Base-by-base conservation (phyloP, 192 early-diverging fungal genomes). In the Coemansia umbellata region DNA sequence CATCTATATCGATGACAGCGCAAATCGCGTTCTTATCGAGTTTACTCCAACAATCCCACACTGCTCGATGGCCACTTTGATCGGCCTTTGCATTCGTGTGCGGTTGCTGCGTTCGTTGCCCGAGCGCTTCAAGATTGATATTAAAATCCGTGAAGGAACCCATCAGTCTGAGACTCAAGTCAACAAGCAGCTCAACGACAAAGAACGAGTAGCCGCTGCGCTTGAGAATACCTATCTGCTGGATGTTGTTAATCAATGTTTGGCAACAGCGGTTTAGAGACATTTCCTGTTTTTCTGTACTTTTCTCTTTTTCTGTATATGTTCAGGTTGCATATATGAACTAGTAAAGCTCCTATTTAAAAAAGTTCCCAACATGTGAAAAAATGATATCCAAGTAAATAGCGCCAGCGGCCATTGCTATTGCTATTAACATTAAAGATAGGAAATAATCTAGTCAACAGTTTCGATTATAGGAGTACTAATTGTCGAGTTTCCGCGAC, bases 171-270 rank as follows among this genome's bases (percentile, higher is more conserved):
- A 98, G 68, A 70, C 79, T 31, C 90, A 91, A 47, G 93, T 98
- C 52, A 98, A 98, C 69, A 98, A 97, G 72, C 96, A 98, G 66
- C 78, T 98, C 49, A 98, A 99, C 76, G 94, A 97, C 61, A 99
- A 99, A 83, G 96, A 99, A 55, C 81, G 96, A 18, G 97, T 97
- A 10, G 94, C 97, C 3, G 97, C 97, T 1, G 97, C 97, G 4
- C 71, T 99, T 37, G 97, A 97, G 61, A 99, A 97, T 79, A 82
- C 68, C 13, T 91, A 96, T 68, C 72, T 99, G 49, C 62, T 96
- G 42, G 91, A 96, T 55, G 97, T 97, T 1, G 93, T 97, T 28
- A 95, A 97, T 60, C 91, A 95, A 77, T 90, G 90, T 53, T 59
- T 92, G 35, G 81, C 87, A 6, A 86, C 74, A 2, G 74, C 74